Evolutionary conservation across 306 rosid species (phyloP).

Genomic region (Rosa chinensis): DNA sequence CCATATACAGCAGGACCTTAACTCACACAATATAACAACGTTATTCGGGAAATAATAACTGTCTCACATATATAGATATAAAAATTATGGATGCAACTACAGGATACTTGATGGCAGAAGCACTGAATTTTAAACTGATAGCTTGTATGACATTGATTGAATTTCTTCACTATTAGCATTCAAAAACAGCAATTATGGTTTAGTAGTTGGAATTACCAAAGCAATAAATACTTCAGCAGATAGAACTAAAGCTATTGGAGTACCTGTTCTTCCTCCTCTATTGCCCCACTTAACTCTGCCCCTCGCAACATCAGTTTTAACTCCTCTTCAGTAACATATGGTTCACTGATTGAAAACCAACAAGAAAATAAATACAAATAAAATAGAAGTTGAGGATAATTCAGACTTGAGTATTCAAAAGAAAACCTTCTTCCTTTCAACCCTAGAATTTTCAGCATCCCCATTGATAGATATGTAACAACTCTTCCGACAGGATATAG

Average conservation of each 20-base stretch:
- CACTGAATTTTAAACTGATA: not conserved
- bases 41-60: not conserved
- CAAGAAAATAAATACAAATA: constrained; percentile 13
- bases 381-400: constrained; percentile 6
- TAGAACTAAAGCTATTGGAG: constrained; percentile 12
- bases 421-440: constrained; percentile 90
- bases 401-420: constrained; percentile 25
- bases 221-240: not conserved
- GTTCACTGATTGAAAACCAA: constrained; percentile 57
- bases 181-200: not conserved
- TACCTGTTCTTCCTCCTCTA: constrained; percentile 99
- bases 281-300: constrained; percentile 98
- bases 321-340: constrained; percentile 98
- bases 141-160: not conserved
- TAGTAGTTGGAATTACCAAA: not conserved
- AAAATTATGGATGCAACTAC: not conserved
- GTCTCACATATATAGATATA: not conserved
- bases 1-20: not conserved
- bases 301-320: constrained; percentile 97
- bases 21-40: not conserved
- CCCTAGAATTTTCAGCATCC: constrained; percentile 91
- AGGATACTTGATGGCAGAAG: not conserved
- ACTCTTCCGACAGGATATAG: constrained; percentile 92
- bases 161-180: not conserved
- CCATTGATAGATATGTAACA: constrained; percentile 94